phyloP scores from a whole-genome alignment of 148 eudicot genomes.

The Silene conica region DNA sequence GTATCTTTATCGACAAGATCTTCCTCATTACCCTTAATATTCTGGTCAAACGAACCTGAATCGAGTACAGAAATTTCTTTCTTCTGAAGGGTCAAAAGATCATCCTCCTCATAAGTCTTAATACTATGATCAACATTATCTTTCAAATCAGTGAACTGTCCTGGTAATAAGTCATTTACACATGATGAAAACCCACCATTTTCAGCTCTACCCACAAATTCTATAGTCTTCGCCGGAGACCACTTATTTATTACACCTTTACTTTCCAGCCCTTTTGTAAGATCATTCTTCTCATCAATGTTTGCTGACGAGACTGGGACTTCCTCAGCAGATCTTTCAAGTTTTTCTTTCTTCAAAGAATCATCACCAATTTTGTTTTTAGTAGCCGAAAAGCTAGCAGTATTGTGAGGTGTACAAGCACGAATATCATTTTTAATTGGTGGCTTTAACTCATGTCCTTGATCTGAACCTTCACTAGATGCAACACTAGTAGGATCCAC shows the following conservation, averaged over 20 bases:
- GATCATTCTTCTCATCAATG: background rate
- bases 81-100: slow-evolving; percentile 7
- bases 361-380: background rate
- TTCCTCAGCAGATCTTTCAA: background rate
- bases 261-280: background rate
- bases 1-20: slow-evolving; percentile 16
- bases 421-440: background rate
- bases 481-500: background rate
- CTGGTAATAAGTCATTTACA: slow-evolving; percentile 12
- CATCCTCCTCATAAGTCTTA: background rate
- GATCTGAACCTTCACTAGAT: background rate
- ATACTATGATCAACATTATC: slow-evolving; percentile 7
- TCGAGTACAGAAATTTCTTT: slow-evolving; percentile 2
- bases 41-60: slow-evolving; percentile 5
- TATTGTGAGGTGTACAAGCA: background rate
- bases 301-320: background rate
- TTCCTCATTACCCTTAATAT: slow-evolving; percentile 4
- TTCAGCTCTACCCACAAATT: slow-evolving; percentile 2
- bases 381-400: background rate
- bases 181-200: slow-evolving; percentile 13
- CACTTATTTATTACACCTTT: background rate
- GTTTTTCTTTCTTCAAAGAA: slow-evolving; percentile 5
- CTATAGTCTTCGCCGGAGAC: background rate
- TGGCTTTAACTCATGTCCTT: slow-evolving; percentile 4
- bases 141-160: slow-evolving; percentile 15